A percentile compares a stretch with the other conserved stretches of the same genome.
These are phyloP conservation scores for Pythium dissotocum DNA, from an alignment of 352 stramenopile species.

Conservation along the genomic window DNA sequence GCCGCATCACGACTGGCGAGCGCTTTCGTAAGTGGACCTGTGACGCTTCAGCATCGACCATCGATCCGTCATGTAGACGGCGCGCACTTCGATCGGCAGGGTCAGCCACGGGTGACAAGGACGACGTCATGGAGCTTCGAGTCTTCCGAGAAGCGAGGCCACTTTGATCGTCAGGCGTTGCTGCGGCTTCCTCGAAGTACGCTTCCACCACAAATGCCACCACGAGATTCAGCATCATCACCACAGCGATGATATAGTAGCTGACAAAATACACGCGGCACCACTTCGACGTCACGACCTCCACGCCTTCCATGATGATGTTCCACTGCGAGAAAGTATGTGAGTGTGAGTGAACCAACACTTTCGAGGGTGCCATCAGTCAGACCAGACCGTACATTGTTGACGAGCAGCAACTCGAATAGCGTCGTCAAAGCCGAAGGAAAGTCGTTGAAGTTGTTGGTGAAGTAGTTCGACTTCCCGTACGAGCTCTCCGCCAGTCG, in stretches of 20 bases:
- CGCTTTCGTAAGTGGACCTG: slow-evolving; percentile 19
- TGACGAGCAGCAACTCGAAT: slow-evolving; percentile 78
- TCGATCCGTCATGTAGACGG: not conserved
- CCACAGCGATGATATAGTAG: slow-evolving; percentile 71
- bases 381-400: slow-evolving; percentile 47
- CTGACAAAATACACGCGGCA: slow-evolving; percentile 70
- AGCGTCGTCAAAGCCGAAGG: slow-evolving; percentile 54
- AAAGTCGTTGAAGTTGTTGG: slow-evolving; percentile 85
- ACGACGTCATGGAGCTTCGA: not conserved
- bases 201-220: slow-evolving; percentile 69
- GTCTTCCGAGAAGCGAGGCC: not conserved
- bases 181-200: slow-evolving; percentile 42
- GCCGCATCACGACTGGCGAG: slow-evolving; percentile 30
- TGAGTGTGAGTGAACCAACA: not conserved
- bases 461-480: slow-evolving; percentile 51
- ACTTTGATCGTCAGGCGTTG: slow-evolving; percentile 9
- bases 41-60: not conserved
- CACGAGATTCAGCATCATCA: slow-evolving; percentile 74
- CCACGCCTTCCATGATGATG: slow-evolving; percentile 65
- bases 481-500: slow-evolving; percentile 42
- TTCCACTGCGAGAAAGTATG: slow-evolving; percentile 42
- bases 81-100: not conserved
- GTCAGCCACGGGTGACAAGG: not conserved
- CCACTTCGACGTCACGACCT: slow-evolving; percentile 51
- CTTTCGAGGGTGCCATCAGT: not conserved